These are phyloP conservation scores for Heritiera littoralis DNA, from an alignment of 345 rosid genomes.

Conservation along the genomic window DNA sequence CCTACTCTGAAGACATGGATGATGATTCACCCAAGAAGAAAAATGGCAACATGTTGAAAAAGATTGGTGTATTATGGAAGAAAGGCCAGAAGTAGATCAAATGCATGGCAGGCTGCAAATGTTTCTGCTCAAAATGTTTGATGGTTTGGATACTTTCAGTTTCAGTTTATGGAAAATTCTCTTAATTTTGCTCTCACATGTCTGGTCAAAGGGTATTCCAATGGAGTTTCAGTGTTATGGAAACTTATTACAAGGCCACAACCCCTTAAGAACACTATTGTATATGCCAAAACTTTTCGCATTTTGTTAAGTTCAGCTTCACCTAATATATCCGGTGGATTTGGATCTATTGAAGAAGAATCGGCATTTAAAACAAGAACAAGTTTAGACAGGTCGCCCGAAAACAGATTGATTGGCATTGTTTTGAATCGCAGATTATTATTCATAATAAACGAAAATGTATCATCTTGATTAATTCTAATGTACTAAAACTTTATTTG, in stretches of 20 bases:
- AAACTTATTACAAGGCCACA: not conserved
- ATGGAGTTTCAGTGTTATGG: not conserved
- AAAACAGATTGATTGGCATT: not conserved
- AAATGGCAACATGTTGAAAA: conserved; percentile 86
- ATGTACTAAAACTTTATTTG: no score
- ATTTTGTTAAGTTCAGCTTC: not conserved
- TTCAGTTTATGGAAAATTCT: not conserved
- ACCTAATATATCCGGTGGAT: not conserved
- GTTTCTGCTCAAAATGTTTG: not conserved
- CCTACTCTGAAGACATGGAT: conserved; percentile 77
- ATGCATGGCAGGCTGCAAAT: not conserved
- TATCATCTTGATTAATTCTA: no score
- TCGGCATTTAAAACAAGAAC: not conserved
- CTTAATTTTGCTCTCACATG: not conserved
- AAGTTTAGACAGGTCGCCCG: not conserved
- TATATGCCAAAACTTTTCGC: not conserved
- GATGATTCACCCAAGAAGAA: conserved; percentile 93
- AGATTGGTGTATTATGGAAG: conserved; percentile 87
- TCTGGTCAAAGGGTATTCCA: not conserved
- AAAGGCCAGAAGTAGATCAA: conserved; percentile 64
- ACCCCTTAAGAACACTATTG: not conserved
- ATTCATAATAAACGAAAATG: no score
- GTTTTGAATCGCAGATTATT: no score
- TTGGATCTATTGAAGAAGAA: not conserved
- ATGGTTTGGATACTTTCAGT: not conserved